These are phyloP conservation scores for Jamesozyma rosinii DNA, from an alignment of 805 yeast species.

Conservation along the genomic window DNA sequence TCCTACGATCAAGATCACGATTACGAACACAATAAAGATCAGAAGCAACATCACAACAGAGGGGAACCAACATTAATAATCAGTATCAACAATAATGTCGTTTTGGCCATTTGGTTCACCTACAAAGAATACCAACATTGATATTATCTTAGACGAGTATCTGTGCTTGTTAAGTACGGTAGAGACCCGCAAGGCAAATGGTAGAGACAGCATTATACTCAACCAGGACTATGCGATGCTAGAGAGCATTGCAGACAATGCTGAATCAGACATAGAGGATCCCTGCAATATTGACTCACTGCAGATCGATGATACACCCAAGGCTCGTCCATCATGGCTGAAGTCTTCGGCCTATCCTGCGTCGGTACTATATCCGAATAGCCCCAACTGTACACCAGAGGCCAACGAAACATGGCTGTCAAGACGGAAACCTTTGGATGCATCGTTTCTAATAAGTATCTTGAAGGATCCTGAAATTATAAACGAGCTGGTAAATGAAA, in stretches of 20 bases:
- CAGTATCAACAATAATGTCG: conserved; percentile 30
- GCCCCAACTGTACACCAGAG: not conserved
- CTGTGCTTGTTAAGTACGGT: conserved; percentile 7
- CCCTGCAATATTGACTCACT: not conserved
- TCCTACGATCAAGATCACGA: too few relatives aligned
- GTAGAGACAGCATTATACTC: not conserved
- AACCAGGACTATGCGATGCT: not conserved
- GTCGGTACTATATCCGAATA: conserved; percentile 2
- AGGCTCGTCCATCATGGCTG: not conserved
- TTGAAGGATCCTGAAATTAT: conserved; percentile 34
- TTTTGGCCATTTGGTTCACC: conserved; percentile 36
- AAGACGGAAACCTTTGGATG: not conserved
- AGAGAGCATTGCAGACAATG: not conserved
- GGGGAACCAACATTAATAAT: too few relatives aligned
- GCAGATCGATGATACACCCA: not conserved
- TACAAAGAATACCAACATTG: conserved; percentile 23
- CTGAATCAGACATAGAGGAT: not conserved
- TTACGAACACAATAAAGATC: too few relatives aligned
- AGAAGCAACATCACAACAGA: too few relatives aligned
- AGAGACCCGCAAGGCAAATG: not conserved
- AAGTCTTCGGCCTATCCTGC: conserved; percentile 1
- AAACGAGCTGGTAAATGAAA: conserved; percentile 31
- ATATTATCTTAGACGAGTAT: conserved; percentile 31
- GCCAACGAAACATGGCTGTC: too few relatives aligned
- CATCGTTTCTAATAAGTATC: conserved; percentile 29